Evolutionary conservation across 768 basidiomycete species (phyloP).

Genomic region (Fomitopsis serialis): DNA sequence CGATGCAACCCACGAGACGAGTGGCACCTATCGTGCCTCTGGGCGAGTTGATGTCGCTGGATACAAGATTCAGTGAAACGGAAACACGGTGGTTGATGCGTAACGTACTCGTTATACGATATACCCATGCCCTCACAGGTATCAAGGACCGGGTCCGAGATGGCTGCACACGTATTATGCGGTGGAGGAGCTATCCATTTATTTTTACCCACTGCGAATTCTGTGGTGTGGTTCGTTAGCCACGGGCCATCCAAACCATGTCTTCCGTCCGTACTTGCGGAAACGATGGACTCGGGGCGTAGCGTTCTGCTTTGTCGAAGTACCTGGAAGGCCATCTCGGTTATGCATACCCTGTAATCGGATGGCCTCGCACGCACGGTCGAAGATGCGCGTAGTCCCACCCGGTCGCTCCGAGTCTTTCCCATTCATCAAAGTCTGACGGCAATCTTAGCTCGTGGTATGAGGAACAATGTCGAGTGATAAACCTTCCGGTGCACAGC

Average conservation of each 20-base stretch:
- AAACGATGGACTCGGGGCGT: slow-evolving; percentile 4
- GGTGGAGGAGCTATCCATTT: neutral
- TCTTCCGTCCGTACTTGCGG: neutral
- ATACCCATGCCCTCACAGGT: slow-evolving; percentile 1
- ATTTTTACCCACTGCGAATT: neutral
- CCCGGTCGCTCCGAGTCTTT: slow-evolving; percentile 11
- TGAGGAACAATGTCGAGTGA: neutral
- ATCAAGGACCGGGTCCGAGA: neutral
- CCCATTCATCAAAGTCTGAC: slow-evolving; percentile 19
- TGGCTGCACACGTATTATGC: no score
- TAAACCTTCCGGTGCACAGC: slow-evolving; percentile 16
- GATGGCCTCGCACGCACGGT: neutral
- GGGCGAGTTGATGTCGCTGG: slow-evolving; percentile 13
- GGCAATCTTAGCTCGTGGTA: no score
- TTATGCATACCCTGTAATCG: neutral
- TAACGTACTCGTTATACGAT: neutral
- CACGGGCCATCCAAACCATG: slow-evolving; percentile 7
- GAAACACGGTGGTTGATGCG: neutral
- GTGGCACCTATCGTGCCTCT: slow-evolving; percentile 11
- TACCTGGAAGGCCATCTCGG: slow-evolving; percentile 11
- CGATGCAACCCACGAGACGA: slow-evolving; percentile 6
- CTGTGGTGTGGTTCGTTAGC: neutral
- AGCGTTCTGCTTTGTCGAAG: slow-evolving; percentile 14
- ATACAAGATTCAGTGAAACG: no score
- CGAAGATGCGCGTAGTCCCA: slow-evolving; percentile 17